A percentile compares a stretch with the other conserved stretches of the same genome.
Evolutionary conservation across 2,329 filamentous ascomycete genomes (phyloP).

Genomic region (Leptosphaerulina australis): DNA sequence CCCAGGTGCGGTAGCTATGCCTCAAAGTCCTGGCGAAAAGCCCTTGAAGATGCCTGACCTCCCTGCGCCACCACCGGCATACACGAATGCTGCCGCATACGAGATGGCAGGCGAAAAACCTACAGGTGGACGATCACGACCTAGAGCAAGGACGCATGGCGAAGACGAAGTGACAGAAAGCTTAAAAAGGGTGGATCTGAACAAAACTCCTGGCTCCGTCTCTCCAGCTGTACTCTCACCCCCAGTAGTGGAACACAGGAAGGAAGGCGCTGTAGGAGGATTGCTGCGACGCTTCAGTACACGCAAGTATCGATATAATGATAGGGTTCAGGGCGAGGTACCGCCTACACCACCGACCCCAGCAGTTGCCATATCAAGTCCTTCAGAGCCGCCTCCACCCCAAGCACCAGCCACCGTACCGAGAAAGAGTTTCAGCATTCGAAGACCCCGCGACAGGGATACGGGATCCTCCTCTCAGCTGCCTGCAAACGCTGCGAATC

Average conservation of each 20-base stretch:
- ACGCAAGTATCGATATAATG: slow-evolving; percentile 70
- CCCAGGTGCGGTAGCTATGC: slow-evolving; percentile 64
- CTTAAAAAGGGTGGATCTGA: slow-evolving; percentile 68
- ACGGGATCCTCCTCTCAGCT: slow-evolving; percentile 58
- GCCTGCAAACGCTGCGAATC: slow-evolving; percentile 63
- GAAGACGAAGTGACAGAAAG: slow-evolving; percentile 86
- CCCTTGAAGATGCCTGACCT: slow-evolving; percentile 74
- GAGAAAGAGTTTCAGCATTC: slow-evolving; percentile 88
- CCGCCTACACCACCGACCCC: slow-evolving; percentile 72
- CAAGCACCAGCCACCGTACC: slow-evolving; percentile 59
- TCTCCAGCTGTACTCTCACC: slow-evolving; percentile 61
- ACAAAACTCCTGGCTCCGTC: slow-evolving; percentile 55
- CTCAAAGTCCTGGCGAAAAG: slow-evolving; percentile 62
- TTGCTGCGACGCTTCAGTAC: slow-evolving; percentile 91
- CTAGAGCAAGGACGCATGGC: slow-evolving; percentile 88
- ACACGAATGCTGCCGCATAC: slow-evolving; percentile 84
- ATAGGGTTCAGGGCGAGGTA: slow-evolving; percentile 58
- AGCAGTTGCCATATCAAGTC: slow-evolving; percentile 80
- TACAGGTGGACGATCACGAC: slow-evolving; percentile 80
- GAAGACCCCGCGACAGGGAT: slow-evolving; percentile 63
- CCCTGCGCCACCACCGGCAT: slow-evolving; percentile 79
- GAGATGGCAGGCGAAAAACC: slow-evolving; percentile 89
- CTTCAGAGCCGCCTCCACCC: slow-evolving; percentile 60
- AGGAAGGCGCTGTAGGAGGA: slow-evolving; percentile 85
- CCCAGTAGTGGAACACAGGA: slow-evolving; percentile 66